Evolutionary conservation across 1,139 yeast genomes (phyloP), one percentile per base, ranked within the genome.

Genomic region (Suhomyces terraborum): DNA sequence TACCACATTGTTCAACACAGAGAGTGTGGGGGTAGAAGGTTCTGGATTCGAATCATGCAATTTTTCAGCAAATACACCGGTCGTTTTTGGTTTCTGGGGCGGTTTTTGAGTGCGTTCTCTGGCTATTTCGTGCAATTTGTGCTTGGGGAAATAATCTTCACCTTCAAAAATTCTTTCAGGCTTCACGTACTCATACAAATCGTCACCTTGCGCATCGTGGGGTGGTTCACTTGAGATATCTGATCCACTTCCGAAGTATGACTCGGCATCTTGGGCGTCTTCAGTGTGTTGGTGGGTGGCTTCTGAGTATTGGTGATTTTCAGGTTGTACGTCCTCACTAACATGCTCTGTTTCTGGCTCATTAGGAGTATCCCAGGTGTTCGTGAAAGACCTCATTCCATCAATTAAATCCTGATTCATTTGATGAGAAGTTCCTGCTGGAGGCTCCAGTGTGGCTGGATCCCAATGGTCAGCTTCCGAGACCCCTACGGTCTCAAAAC

Each of bases 401-500:
- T 40, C 35, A 8, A 37, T 47, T n/a, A 46, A 40, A 22, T 36
- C 43, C 49, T 29, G 68, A 64, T 27, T 38, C 9, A 24, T 40
- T 20, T 37, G 35, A 12, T 28, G 40, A 1, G 50, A 41, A 5
- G 36, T 19, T 2, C 46, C 43, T 8, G 37, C 26, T 3, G 60
- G 60, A 1, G 77, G 77, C n/a, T 69, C 58, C 40, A 60, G 66
- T 13, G 37, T 52, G 0, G 73, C 51, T 2, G 77, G 68, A 40
- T 73, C 71, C 77, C 77, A 73, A 38, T 56, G 49, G 5, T 67
- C 51, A 35, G 64, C 73, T 13, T 50, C 50, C 8, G 62, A 53
- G n/a, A 52, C 56, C 24, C 43, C 50, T 36, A 44, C 42, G 19
- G 46, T 38, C 20, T 59, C 54, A 40, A 59, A 52, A 8, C 55